Evolutionary conservation across 148 eudicot species (phyloP), one percentile per base, ranked within the genome.

Genomic region (Pouteria glomerata): DNA sequence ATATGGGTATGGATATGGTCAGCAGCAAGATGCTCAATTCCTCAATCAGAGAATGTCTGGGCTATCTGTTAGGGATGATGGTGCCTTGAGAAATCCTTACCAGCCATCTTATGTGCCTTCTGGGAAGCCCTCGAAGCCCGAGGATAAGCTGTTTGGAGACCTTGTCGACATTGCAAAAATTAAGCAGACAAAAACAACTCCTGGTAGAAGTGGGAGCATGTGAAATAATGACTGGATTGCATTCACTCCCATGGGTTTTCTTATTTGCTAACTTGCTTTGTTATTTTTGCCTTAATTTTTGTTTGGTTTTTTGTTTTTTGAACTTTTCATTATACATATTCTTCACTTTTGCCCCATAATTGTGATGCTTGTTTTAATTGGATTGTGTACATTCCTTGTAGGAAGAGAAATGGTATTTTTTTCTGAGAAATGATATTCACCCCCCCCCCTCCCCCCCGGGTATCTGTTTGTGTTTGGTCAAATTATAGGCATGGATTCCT

Each of bases 61-160:
- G 66, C 66, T 90, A 62, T 82, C 93, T 7, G 48, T 88, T 72
- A 83, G 80, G 63, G 82, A 83, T 31, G 85, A 82, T 33, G 65
- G 78, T 27, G 79, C 70, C 69, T 47, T 79, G 55, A 82, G 74
- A 44, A 80, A 69, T 31, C 72, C 85, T 39, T 75, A 81, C 18
- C 78, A 64, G 48, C 83, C 72, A 29, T 80, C 89, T 6, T 85
- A 87, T 72, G 76, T 83, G 55, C 89, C 90, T 10, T 74, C 93
- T 35, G 87, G 87, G 80, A 89, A 74, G 85, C 88, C 85, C 51
- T 35, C 82, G 21, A 86, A 86, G 73, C 86, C 82, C 37, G 96
- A 90, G 44, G 96, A 93, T 66, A 93, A 90, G 83, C 81, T 93
- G 13, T 93, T 93, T 57, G 96, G 98, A 8, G 98, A 93, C 76